Conservation (phyloP, 2,329 filamentous ascomycete genomes). For the Pseudocercospora fijiensis region DNA sequence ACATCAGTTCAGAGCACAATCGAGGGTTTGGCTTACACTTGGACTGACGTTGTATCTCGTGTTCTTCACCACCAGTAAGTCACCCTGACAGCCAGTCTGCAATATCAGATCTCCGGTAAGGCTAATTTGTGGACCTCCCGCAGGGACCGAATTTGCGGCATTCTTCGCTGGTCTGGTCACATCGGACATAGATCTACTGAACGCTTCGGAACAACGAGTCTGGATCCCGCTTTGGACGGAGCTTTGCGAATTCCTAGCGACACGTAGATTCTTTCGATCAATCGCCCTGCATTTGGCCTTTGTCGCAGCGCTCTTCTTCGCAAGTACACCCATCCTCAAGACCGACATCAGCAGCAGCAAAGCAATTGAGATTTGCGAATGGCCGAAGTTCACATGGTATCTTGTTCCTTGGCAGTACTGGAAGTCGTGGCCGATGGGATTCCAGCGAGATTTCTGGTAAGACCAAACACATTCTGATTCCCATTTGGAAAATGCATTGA, state of each 20-base stretch:
- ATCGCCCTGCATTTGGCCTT: slow-evolving; percentile 20
- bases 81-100: not conserved
- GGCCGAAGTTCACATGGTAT: slow-evolving; percentile 11
- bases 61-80: slow-evolving; percentile 12
- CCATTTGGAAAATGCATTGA: not conserved
- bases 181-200: slow-evolving; percentile 59
- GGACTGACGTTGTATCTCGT: slow-evolving; percentile 22
- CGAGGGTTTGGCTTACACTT: slow-evolving; percentile 18
- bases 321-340: slow-evolving; percentile 11
- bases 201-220: slow-evolving; percentile 38
- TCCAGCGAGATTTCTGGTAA: slow-evolving; percentile 14
- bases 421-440: not conserved
- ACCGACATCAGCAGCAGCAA: not conserved
- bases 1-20: slow-evolving; percentile 16
- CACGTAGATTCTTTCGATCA: slow-evolving; percentile 5
- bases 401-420: slow-evolving; percentile 13
- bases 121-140: not conserved
- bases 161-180: slow-evolving; percentile 63
- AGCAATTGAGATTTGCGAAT: slow-evolving; percentile 11
- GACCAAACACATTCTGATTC: not conserved
- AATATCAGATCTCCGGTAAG: not conserved
- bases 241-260: slow-evolving; percentile 3
- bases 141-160: slow-evolving; percentile 58
- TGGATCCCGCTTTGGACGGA: slow-evolving; percentile 19
- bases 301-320: slow-evolving; percentile 19